Conservation (phyloP, 73 alveolate genomes). For the Strombidium stylifer region DNA sequence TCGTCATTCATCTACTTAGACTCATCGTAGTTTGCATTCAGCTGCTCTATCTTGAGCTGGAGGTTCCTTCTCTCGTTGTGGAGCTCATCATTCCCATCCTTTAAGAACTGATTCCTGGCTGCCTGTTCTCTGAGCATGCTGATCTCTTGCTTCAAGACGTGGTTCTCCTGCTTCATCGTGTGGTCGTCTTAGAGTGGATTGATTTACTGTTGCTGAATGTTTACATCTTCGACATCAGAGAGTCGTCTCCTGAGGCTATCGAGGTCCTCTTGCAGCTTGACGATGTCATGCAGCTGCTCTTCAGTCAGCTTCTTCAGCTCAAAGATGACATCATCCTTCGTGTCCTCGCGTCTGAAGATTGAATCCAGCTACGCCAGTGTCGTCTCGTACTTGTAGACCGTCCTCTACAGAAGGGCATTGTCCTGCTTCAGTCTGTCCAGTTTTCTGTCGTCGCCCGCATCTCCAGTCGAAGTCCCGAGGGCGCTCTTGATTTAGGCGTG, state of each 20-base stretch:
- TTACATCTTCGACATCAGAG: too few species aligned
- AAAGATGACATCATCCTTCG: constrained; percentile 4
- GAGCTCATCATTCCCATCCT: constrained; percentile 6
- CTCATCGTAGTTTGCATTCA: constrained; percentile 13
- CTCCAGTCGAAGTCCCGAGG: too few species aligned
- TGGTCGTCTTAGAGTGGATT: too few species aligned
- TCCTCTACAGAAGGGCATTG: constrained; percentile 26
- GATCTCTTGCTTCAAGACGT: too few species aligned
- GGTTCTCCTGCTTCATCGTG: too few species aligned
- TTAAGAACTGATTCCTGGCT: neutral
- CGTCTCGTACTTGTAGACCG: constrained; percentile 22
- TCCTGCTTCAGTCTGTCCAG: constrained; percentile 34
- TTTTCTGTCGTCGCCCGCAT: too few species aligned
- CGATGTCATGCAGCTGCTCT: constrained; percentile 24
- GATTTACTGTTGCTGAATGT: too few species aligned
- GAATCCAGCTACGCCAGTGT: constrained; percentile 26
- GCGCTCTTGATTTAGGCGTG: too few species aligned
- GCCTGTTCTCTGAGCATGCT: too few species aligned
- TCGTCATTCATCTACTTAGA: constrained; percentile 34
- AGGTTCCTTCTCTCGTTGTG: constrained; percentile 17
- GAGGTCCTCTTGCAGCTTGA: constrained; percentile 8
- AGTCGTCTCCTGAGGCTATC: constrained; percentile 15
- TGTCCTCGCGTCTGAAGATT: constrained; percentile 4
- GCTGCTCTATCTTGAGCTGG: constrained; percentile 12
- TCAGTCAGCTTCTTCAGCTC: constrained; percentile 27